Base-by-base conservation (phyloP, 768 basidiomycete species). In the Amanita pallidorosea region DNA sequence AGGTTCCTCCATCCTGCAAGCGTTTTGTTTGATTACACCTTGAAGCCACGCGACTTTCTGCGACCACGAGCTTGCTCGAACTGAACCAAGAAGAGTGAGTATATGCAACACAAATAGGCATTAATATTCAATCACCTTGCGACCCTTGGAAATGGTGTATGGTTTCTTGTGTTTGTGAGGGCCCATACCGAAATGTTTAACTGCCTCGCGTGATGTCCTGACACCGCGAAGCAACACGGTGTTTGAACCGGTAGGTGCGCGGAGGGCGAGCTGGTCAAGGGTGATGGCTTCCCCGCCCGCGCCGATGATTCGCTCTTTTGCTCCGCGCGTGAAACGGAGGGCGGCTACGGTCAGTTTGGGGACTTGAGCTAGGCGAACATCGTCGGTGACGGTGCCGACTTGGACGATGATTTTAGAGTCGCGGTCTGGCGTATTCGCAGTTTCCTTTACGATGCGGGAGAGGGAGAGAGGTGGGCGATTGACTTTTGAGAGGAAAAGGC, bases 111-210 rank as follows among this genome's bases (percentile, higher is more conserved):
- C 11, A 22, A 18, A 13, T 9, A 31, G 18, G 1, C 4, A 34
- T 17, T 20, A 7, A 22, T 7, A 3, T 13, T 1, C 7, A 37
- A 7, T 37, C 61, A 85, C 83, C 72, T 96, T 97, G 81, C 94
- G 88, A 56, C 96, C 95, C 76, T 95, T 96, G 66, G 91, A 93
- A 63, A 74, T 76, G 43, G 93, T 88, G 75, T 92, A 88, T 44
- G 96, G 96, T 75, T 94, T 96, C 80, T 95, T 97, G 85, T 96
- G 76, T 74, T 97, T 91, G 84, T 94, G 90, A 51, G 93, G 93
- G 72, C 85, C 90, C 88, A 90, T 90, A 71, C 95, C 95, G 68
- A 97, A 97, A 80, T 98, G 95, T 70, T 90, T 93, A 75, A 88
- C 82, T 46, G 93, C 88, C 71, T 98, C 96, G 57, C 96, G 83